phyloP scores from a whole-genome alignment of 805 yeast genomes.

The Teunomyces panamensis region DNA sequence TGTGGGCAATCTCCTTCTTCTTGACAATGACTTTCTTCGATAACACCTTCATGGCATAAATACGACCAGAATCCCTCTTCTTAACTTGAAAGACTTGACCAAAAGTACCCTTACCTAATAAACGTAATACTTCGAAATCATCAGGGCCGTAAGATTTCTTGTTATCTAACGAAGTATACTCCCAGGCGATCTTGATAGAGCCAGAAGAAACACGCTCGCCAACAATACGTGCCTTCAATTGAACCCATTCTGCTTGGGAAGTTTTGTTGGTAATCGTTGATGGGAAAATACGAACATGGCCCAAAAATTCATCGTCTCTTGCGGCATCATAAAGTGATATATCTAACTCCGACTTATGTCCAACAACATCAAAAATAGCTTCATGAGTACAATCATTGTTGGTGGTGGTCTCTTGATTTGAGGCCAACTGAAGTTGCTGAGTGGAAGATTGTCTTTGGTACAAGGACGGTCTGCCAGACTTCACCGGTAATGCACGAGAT shows the following conservation, averaged over 20 bases:
- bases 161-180: slow-evolving; percentile 59
- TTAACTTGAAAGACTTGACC: slow-evolving; percentile 97
- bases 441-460: slow-evolving; percentile 39
- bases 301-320: slow-evolving; percentile 78
- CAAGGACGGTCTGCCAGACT: slow-evolving; percentile 26
- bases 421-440: slow-evolving; percentile 29
- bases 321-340: slow-evolving; percentile 88
- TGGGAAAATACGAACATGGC: slow-evolving; percentile 76
- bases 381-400: slow-evolving; percentile 47
- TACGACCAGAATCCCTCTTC: slow-evolving; percentile 82
- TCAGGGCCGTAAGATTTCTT: slow-evolving; percentile 87
- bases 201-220: slow-evolving; percentile 77
- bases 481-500: slow-evolving; percentile 11
- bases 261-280: slow-evolving; percentile 41
- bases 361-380: slow-evolving; percentile 88
- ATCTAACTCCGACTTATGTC: slow-evolving; percentile 78
- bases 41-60: slow-evolving; percentile 96
- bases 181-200: slow-evolving; percentile 70
- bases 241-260: slow-evolving; percentile 66
- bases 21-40: slow-evolving; percentile 93
- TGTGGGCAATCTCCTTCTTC: slow-evolving; percentile 96
- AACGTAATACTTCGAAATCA: slow-evolving; percentile 87
- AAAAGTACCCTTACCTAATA: slow-evolving; percentile 94
- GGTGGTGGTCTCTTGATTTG: slow-evolving; percentile 10
- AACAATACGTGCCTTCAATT: slow-evolving; percentile 65